Evolutionary conservation across 805 yeast genomes (phyloP).

Genomic region (Candida ulmi): DNA sequence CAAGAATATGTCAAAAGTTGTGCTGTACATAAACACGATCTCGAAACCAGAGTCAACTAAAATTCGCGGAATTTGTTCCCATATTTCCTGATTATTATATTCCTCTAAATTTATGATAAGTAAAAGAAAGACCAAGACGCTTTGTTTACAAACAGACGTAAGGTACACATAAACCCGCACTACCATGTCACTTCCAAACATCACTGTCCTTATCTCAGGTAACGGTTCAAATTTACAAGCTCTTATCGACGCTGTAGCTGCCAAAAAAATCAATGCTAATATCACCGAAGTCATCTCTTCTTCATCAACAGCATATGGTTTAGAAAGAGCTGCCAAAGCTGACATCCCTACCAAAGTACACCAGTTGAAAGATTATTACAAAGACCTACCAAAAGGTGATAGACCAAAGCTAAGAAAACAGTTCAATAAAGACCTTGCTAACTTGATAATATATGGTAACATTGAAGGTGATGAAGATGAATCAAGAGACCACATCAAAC

Average conservation of each 20-base stretch:
- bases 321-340: conserved; percentile 68
- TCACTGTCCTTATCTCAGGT: conserved; percentile 81
- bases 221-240: conserved; percentile 96
- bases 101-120: too few species aligned
- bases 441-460: conserved; percentile 49
- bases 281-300: conserved; percentile 84
- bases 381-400: conserved; percentile 64
- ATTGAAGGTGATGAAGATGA: conserved; percentile 27
- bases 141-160: too few species aligned
- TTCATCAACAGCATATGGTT: conserved; percentile 79
- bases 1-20: too few species aligned
- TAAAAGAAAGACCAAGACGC: too few species aligned
- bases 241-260: conserved; percentile 63
- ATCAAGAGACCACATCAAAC: conserved; percentile 37
- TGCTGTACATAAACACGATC: too few species aligned
- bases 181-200: conserved; percentile 23
- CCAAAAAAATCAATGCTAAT: conserved; percentile 38
- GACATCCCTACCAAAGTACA: conserved; percentile 70
- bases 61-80: too few species aligned
- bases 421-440: conserved; percentile 78
- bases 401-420: conserved; percentile 58
- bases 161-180: not conserved
- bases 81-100: too few species aligned
- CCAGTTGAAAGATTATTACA: conserved; percentile 65
- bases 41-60: too few species aligned